Evolutionary conservation across 2,329 filamentous ascomycete species (phyloP).

Genomic region (Metarhizium brunneum): DNA sequence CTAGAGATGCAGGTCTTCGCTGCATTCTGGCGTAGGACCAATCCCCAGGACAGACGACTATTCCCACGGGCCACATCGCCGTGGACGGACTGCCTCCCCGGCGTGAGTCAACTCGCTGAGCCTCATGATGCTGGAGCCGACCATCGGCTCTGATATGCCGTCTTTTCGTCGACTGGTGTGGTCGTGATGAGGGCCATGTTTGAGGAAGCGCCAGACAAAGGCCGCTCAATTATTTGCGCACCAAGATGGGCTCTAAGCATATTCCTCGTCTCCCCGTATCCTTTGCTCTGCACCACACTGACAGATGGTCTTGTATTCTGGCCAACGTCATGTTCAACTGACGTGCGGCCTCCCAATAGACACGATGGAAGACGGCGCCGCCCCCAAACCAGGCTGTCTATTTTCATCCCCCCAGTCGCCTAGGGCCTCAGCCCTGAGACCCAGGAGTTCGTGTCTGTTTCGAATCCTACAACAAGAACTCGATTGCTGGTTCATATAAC

Average conservation of each 20-base stretch:
- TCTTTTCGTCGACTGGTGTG: neutral
- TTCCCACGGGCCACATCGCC: neutral
- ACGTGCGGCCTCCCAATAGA: neutral
- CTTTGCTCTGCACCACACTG: neutral
- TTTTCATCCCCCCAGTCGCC: constrained; percentile 3
- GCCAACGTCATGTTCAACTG: constrained; percentile 3
- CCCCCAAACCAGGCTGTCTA: neutral
- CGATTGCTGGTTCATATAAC: neutral
- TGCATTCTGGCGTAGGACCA: neutral
- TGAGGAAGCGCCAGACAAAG: neutral
- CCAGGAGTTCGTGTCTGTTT: constrained; percentile 8
- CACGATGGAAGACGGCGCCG: neutral
- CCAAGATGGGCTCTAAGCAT: neutral
- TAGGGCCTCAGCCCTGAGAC: neutral
- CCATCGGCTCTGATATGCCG: neutral
- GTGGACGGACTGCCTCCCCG: neutral
- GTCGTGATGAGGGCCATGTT: neutral
- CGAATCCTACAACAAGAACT: constrained; percentile 1
- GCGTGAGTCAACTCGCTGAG: neutral
- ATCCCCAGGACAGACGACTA: neutral
- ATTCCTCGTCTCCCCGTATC: neutral
- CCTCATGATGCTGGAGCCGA: neutral
- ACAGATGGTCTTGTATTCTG: neutral
- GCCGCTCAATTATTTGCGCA: neutral
- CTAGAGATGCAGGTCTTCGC: neutral